Evolutionary conservation across 345 rosid species (phyloP), one percentile per base, ranked within the genome.

Genomic region (Gossypium herbaceum): DNA sequence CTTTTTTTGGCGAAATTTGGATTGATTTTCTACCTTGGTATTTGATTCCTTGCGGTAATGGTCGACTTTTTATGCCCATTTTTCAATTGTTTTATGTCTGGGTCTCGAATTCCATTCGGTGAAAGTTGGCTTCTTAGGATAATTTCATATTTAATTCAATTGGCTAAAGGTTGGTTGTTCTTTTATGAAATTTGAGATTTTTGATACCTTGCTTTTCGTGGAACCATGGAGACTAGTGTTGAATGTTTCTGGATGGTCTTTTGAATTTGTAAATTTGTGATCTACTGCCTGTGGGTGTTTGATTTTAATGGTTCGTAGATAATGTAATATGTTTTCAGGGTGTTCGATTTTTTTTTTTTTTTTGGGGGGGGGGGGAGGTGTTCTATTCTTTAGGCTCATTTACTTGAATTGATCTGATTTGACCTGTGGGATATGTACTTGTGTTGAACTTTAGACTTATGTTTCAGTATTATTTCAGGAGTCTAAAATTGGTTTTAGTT

Each of bases 401-500:
- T 5, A 47, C 24, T 67, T 67, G 56, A 47, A 7, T 54, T 70
- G 63, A 50, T 39, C 57, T n/a, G 47, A 51, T 77, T 71, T 19
- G n/a, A 63, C 25, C 13, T 63, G 19, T 63, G 41, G 11, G 10
- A 22, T 25, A 34, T 34, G 34, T 24, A 7, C 13, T 44, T 75
- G 41, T 64, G n/a, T 55, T 34, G 48, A 48, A 8, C 2, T 48
- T 48, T 7, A 12, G 2, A 34, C 27, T n/a, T 12, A 19, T 55
- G 51, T 39, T 71, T 27, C 39, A 67, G 39, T 13, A 47, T 67
- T 67, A 24, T 20, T 67, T 67, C 27, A 17, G 48, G 41, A 24
- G 56, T 13, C 41, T 64, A 19, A 54, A 54, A 19, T 5, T 16
- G 19, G 52, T 39, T 71, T 54, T 12, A 10, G 12, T 71, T 54